Evolutionary conservation across 768 basidiomycete species (phyloP).

Genomic region (Serendipita sp.): DNA sequence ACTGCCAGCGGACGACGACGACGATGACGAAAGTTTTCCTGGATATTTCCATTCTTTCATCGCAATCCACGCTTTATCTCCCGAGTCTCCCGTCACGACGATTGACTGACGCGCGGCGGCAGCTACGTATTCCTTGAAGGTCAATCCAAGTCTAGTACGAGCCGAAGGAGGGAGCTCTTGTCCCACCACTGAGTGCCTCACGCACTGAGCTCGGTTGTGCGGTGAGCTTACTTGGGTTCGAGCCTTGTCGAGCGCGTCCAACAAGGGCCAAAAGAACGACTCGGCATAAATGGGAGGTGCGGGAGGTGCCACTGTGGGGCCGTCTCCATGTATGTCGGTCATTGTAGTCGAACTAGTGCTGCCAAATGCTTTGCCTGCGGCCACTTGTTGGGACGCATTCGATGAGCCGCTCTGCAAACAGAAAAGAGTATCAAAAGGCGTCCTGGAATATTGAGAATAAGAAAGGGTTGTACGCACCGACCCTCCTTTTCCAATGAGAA

Average conservation of each 20-base stretch:
- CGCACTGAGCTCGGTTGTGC: conserved; percentile 2
- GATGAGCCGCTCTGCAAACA: neutral
- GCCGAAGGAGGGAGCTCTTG: neutral
- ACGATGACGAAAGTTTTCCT: neutral
- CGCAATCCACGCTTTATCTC: conserved; percentile 5
- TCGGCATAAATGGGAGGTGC: neutral
- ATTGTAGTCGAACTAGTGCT: no score
- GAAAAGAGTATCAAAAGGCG: no score
- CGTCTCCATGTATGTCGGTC: neutral
- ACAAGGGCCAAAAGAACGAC: neutral
- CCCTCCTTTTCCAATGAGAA: neutral
- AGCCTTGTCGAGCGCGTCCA: conserved; percentile 1
- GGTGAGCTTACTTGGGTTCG: neutral
- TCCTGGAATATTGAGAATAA: no score
- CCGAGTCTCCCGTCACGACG: neutral
- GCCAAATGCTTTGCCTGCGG: no score
- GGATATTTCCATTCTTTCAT: conserved; percentile 2
- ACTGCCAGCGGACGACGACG: no score
- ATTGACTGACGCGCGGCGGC: neutral
- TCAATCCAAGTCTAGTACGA: neutral
- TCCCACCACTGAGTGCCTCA: conserved; percentile 1
- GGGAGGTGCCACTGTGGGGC: neutral
- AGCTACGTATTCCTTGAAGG: conserved; percentile 2
- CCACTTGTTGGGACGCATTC: neutral
- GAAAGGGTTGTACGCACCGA: no score